Evolutionary conservation across 2,329 filamentous ascomycete genomes (phyloP).

Genomic region (Xylaria sp.): DNA sequence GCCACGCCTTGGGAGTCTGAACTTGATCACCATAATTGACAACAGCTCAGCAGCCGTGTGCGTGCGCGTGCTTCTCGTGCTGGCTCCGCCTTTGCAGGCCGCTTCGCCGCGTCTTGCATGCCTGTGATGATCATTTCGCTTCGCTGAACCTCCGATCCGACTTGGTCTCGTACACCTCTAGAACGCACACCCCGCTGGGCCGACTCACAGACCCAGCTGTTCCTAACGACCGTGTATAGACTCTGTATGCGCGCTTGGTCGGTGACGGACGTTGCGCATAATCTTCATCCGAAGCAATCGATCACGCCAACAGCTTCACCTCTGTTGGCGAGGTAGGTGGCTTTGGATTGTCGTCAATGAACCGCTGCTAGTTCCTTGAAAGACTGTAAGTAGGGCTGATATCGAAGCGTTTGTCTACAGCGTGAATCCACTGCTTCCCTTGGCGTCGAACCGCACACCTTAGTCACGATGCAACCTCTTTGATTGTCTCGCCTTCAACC

Average conservation of each 20-base stretch:
- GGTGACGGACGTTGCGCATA: conserved; percentile 5
- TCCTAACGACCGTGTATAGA: conserved; percentile 9
- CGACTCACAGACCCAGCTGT: background rate
- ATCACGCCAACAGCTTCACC: background rate
- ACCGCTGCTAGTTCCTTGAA: background rate
- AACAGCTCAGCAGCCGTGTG: background rate
- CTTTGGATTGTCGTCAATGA: background rate
- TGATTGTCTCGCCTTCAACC: background rate
- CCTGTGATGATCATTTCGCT: background rate
- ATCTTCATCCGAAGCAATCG: background rate
- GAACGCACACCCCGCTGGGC: background rate
- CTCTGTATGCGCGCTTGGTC: background rate
- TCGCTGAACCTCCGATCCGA: background rate
- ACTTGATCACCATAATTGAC: background rate
- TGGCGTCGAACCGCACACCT: background rate
- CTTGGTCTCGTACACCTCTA: background rate
- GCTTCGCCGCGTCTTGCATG: background rate
- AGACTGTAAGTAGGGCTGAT: conserved; percentile 2
- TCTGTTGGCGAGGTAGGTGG: background rate
- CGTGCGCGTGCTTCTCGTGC: background rate
- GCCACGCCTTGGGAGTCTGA: background rate
- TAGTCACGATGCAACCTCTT: background rate
- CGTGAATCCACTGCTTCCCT: background rate
- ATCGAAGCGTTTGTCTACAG: conserved; percentile 6
- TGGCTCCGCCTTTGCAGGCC: background rate